Base-by-base conservation (phyloP, 805 yeast species). In the Myxozyma mucilagina region DNA sequence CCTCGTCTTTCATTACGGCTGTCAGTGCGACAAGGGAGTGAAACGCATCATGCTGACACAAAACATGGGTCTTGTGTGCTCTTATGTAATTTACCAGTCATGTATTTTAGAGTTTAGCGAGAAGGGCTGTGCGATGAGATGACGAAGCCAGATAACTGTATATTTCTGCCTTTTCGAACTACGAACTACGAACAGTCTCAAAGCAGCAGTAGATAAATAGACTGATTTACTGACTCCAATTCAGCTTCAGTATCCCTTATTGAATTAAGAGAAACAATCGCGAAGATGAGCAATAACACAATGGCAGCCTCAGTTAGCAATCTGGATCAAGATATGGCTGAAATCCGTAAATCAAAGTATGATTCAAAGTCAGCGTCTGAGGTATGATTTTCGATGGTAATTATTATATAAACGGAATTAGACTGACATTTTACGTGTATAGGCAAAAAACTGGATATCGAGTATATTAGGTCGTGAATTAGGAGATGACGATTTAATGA, bases 261-360 rank as follows among this genome's bases (percentile, higher is more conserved):
- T 24, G 2, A 4, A 24, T 24, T 24, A 3, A 3, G 4, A 24
- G 29, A 24, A 24, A 3, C 29, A 24, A 24, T 4, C 29, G 29
- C 29, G 4, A 24, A 24, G 4, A 24, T 24, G 29, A 45, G 32
- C 29, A 47, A 6, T 43, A 42, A 48, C 34, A 61, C 31, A 49
- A 49, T 63, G 67, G 56, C 56, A 3, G 67, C 80, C 18, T 80
- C 78, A 52, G 82, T 79, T 6, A 80, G 89, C 0, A 85, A 86
- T 32, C 72, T 87, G 39, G 92, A 87, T 69, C 84, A 85, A 54
- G 90, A 87, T 70, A 72, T 87, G 44, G 74, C 71, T 36, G 70
- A 68, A 11, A 77, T 86, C 0, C 77, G 93, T 64, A 68, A 72
- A 7, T 74, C 75, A 9, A 87, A 86, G 68, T 88, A 84, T 69